These are phyloP conservation scores for Fusarium penzigii DNA, from an alignment of 2,329 filamentous ascomycete species.

Conservation along the genomic window DNA sequence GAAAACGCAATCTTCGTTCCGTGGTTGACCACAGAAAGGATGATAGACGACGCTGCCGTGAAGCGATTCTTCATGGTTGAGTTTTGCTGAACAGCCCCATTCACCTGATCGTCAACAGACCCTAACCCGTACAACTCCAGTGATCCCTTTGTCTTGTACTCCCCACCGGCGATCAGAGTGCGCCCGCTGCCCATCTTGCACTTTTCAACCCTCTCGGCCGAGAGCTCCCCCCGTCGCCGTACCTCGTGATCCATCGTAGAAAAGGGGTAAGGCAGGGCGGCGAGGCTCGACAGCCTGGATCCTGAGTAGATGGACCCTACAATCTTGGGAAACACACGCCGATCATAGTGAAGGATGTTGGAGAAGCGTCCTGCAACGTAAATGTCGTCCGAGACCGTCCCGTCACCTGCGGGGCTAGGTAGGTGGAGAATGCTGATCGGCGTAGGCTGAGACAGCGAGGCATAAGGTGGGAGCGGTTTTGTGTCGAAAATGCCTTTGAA, in stretches of 20 bases:
- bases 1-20: conserved; percentile 81
- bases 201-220: conserved; percentile 52
- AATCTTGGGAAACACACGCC: conserved; percentile 79
- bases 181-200: conserved; percentile 58
- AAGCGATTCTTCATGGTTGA: conserved; percentile 75
- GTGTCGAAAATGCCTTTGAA: conserved; percentile 50
- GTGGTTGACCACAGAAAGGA: conserved; percentile 79
- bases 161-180: conserved; percentile 79
- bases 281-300: conserved; percentile 72
- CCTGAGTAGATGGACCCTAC: conserved; percentile 82
- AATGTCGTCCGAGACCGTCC: conserved; percentile 72
- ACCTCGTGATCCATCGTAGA: conserved; percentile 62
- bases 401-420: conserved; percentile 52
- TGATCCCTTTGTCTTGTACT: conserved; percentile 89
- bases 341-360: conserved; percentile 85
- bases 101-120: conserved; percentile 30
- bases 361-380: conserved; percentile 89
- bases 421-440: conserved; percentile 83
- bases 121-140: conserved; percentile 79
- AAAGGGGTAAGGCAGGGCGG: conserved; percentile 68
- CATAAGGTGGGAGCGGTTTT: conserved; percentile 59
- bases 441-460: conserved; percentile 75
- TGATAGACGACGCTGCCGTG: conserved; percentile 75
- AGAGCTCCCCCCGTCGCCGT: conserved; percentile 55
- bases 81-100: conserved; percentile 37